Conservation (phyloP, 2,329 filamentous ascomycete genomes). For the Byssochlamys sp. region DNA sequence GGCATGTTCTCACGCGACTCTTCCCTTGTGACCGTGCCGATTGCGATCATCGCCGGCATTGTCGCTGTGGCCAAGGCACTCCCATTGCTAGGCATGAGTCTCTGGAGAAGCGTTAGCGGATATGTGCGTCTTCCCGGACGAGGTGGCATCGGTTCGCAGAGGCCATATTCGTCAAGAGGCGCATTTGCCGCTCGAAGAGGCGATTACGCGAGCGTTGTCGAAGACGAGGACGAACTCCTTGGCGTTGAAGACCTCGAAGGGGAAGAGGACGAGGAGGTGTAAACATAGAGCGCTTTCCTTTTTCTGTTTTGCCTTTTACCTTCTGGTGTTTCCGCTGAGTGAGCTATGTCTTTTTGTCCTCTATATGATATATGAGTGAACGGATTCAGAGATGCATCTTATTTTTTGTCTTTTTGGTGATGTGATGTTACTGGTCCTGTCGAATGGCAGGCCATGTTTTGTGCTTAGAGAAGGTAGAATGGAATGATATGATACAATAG, state of each 20-base stretch:
- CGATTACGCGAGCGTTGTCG: slow-evolving; percentile 82
- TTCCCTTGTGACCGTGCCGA: slow-evolving; percentile 71
- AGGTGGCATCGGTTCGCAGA: slow-evolving; percentile 42
- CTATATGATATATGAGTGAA: not conserved
- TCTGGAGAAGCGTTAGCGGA: slow-evolving; percentile 58
- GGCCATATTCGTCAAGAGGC: slow-evolving; percentile 76
- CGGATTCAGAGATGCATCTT: not conserved
- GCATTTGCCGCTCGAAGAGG: slow-evolving; percentile 78
- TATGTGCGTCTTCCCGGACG: slow-evolving; percentile 37
- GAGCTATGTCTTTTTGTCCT: not conserved
- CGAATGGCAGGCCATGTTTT: not conserved
- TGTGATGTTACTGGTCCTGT: not conserved
- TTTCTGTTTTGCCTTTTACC: not conserved
- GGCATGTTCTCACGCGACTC: slow-evolving; percentile 58
- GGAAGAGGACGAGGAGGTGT: slow-evolving; percentile 63
- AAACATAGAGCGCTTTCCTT: slow-evolving; percentile 2
- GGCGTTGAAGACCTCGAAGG: slow-evolving; percentile 80
- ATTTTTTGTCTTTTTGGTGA: not conserved
- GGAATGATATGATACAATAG: not conserved
- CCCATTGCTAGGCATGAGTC: slow-evolving; percentile 60
- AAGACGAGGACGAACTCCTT: slow-evolving; percentile 86
- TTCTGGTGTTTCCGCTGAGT: not conserved
- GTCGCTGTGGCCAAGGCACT: slow-evolving; percentile 63
- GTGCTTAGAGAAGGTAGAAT: not conserved
- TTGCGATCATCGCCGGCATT: slow-evolving; percentile 69